Percentiles rank a stretch among this genome's conserved stretches.
Evolutionary conservation across 2,329 filamentous ascomycete genomes (phyloP).

Genomic region (Dactylella cylindrospora): DNA sequence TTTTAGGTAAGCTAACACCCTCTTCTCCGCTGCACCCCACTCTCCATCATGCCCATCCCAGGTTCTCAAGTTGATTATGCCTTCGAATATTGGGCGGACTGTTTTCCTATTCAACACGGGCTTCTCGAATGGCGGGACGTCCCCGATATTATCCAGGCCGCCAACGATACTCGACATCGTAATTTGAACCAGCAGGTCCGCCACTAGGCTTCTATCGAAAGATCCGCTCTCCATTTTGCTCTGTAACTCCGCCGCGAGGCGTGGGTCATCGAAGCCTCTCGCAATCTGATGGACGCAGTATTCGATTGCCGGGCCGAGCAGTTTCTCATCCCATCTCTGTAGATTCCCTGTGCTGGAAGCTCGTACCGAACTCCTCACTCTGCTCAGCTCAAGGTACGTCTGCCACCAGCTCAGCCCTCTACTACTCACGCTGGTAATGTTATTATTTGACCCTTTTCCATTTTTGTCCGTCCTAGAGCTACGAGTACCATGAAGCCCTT

Average conservation of each 20-base stretch:
- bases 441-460: background rate
- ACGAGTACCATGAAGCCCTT: background rate
- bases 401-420: constrained; percentile 30
- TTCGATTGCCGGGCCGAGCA: constrained; percentile 37
- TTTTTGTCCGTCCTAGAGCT: background rate
- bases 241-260: constrained; percentile 24
- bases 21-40: constrained; percentile 20
- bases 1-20: constrained; percentile 28
- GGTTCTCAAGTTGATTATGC: constrained; percentile 26
- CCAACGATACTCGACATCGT: constrained; percentile 16
- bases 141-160: background rate
- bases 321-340: constrained; percentile 24
- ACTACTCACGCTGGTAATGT: background rate
- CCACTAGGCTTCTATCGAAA: constrained; percentile 26
- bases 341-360: constrained; percentile 10
- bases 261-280: constrained; percentile 22
- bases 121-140: constrained; percentile 13
- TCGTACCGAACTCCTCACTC: constrained; percentile 18
- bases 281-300: constrained; percentile 36
- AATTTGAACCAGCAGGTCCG: constrained; percentile 37
- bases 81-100: constrained; percentile 31
- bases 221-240: constrained; percentile 26
- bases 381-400: constrained; percentile 24
- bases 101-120: constrained; percentile 31
- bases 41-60: constrained; percentile 16